Evolutionary conservation across 805 yeast species (phyloP).

Genomic region (Tetrapisispora arboricola): DNA sequence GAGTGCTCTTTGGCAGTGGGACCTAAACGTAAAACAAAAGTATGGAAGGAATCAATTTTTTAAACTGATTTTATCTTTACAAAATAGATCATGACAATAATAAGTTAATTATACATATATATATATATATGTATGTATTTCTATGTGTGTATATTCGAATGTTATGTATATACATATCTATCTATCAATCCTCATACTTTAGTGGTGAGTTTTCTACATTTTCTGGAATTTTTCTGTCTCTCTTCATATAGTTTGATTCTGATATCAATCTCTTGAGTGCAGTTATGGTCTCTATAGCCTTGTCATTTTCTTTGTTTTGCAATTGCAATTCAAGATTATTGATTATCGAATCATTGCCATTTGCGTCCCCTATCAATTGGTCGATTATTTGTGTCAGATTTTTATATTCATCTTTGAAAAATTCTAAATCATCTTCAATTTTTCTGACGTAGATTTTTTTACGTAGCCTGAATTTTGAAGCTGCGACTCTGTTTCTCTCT

Average conservation of each 20-base stretch:
- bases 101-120: too few species aligned
- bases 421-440: conserved; percentile 69
- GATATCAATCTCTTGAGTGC: not conserved
- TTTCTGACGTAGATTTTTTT: conserved; percentile 80
- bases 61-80: too few species aligned
- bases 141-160: not conserved
- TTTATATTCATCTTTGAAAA: conserved; percentile 60
- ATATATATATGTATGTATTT: too few species aligned
- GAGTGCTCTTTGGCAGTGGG: too few species aligned
- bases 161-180: not conserved
- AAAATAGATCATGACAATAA: too few species aligned
- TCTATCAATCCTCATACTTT: not conserved
- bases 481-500: conserved; percentile 91
- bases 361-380: conserved; percentile 13
- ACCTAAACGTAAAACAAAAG: too few species aligned
- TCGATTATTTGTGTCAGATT: conserved; percentile 29
- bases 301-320: not conserved
- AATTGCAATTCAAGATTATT: not conserved
- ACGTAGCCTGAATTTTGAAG: conserved; percentile 88
- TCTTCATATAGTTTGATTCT: not conserved
- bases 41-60: too few species aligned
- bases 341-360: conserved; percentile 3
- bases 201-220: not conserved
- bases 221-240: not conserved
- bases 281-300: not conserved